Conservation (phyloP, 1,139 yeast species). For the Blastobotrys proliferans region DNA sequence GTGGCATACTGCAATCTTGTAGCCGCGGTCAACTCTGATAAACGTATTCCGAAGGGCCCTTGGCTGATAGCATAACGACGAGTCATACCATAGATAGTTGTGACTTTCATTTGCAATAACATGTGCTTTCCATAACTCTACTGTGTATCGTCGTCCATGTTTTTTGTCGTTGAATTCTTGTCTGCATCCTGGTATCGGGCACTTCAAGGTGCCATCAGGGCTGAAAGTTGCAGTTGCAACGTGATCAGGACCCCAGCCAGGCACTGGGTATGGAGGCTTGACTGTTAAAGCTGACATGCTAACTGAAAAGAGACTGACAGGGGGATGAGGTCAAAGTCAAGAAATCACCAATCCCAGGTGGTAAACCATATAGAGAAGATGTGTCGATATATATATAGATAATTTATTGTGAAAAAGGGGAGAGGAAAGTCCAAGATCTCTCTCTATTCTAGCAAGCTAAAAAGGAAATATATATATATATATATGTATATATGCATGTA, state of each 20-base stretch:
- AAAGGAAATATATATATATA: too few species aligned
- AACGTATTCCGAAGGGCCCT: constrained; percentile 7
- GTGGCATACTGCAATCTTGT: constrained; percentile 8
- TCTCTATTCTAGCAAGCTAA: too few species aligned
- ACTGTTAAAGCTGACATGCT: too few species aligned
- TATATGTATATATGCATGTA: too few species aligned
- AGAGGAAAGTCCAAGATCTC: too few species aligned
- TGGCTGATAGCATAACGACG: constrained; percentile 5
- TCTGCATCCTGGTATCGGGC: constrained; percentile 11
- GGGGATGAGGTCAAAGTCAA: too few species aligned
- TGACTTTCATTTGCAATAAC: constrained; percentile 4
- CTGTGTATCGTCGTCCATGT: constrained; percentile 9
- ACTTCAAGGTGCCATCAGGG: constrained; percentile 3
- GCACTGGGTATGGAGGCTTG: constrained; percentile 6
- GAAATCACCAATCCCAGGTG: too few species aligned
- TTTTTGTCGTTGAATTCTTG: constrained; percentile 3
- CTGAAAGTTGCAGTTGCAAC: constrained; percentile 3
- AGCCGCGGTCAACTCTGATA: constrained; percentile 3
- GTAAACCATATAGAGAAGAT: too few species aligned
- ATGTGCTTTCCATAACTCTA: constrained; percentile 9
- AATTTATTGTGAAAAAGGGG: too few species aligned
- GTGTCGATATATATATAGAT: too few species aligned
- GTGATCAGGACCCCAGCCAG: constrained; percentile 5
- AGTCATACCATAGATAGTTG: constrained; percentile 7
- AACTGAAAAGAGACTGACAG: too few species aligned